phyloP scores from a whole-genome alignment of 345 rosid genomes.

The Theobroma cacao region DNA sequence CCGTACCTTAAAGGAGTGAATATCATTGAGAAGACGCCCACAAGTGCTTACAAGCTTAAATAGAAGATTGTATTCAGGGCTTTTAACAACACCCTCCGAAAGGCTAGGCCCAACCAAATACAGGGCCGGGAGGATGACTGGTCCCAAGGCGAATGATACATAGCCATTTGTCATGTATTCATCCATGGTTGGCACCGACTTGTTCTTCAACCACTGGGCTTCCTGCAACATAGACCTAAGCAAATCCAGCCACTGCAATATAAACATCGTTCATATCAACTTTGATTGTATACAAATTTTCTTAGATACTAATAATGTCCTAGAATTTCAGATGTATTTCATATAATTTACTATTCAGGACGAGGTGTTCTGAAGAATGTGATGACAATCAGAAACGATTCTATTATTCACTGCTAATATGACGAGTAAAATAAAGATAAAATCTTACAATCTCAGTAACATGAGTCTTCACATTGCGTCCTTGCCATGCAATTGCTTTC shows the following conservation, averaged over 20 bases:
- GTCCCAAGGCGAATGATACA: slow-evolving; percentile 79
- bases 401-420: not conserved
- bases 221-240: slow-evolving; percentile 65
- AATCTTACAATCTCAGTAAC: slow-evolving; percentile 52
- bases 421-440: not conserved
- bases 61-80: slow-evolving; percentile 40
- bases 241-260: slow-evolving; percentile 80
- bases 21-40: slow-evolving; percentile 87
- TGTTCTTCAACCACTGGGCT: slow-evolving; percentile 53
- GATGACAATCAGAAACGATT: not conserved
- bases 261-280: slow-evolving; percentile 6
- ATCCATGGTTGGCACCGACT: slow-evolving; percentile 53
- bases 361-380: not conserved
- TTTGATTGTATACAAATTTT: not conserved
- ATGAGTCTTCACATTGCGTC: slow-evolving; percentile 48
- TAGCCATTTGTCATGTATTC: slow-evolving; percentile 70
- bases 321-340: not conserved
- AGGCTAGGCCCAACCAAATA: slow-evolving; percentile 73
- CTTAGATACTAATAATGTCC: not conserved
- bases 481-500: slow-evolving; percentile 59
- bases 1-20: slow-evolving; percentile 60
- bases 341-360: not conserved
- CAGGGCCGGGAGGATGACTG: slow-evolving; percentile 74
- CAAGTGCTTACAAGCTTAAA: slow-evolving; percentile 62
- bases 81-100: slow-evolving; percentile 38